Evolutionary conservation across 306 rosid genomes (phyloP).

Genomic region (Lotus japonicus): DNA sequence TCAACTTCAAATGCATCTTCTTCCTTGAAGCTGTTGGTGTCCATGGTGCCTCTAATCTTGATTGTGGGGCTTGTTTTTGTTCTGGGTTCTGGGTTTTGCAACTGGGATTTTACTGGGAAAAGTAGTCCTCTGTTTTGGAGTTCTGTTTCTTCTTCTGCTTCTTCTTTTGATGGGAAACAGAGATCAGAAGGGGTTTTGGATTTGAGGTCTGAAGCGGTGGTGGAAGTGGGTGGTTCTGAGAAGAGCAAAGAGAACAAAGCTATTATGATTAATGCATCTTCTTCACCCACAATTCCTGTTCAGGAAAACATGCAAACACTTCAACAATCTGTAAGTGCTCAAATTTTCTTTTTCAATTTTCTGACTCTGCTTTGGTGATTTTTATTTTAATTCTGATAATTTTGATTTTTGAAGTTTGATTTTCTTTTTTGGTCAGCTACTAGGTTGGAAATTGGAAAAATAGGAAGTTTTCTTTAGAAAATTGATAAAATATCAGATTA

Average conservation of each 20-base stretch:
- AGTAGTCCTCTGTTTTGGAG: conserved; percentile 3
- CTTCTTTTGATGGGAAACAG: not conserved
- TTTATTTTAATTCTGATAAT: not conserved
- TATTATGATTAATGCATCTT: not conserved
- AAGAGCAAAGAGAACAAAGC: conserved; percentile 17
- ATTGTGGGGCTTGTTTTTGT: conserved; percentile 36
- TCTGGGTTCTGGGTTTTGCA: conserved; percentile 32
- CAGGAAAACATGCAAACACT: conserved; percentile 11
- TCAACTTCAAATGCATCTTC: conserved; percentile 3
- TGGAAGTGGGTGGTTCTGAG: not conserved
- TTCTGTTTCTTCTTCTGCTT: conserved; percentile 9
- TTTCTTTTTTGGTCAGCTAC: not conserved
- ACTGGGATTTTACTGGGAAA: conserved; percentile 20
- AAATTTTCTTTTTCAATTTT: not conserved
- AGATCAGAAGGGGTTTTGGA: conserved; percentile 1
- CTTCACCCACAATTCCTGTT: conserved; percentile 16
- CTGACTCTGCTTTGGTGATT: not conserved
- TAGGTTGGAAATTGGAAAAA: not conserved
- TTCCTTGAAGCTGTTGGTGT: conserved; percentile 23
- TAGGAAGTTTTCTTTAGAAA: too few relatives aligned
- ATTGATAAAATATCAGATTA: not conserved
- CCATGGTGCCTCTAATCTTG: conserved; percentile 43
- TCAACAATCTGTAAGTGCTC: conserved; percentile 34
- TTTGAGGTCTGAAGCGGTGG: not conserved
- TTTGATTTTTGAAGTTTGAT: not conserved